phyloP scores from a whole-genome alignment of 352 stramenopile species.

The Globisporangium spiculum region DNA sequence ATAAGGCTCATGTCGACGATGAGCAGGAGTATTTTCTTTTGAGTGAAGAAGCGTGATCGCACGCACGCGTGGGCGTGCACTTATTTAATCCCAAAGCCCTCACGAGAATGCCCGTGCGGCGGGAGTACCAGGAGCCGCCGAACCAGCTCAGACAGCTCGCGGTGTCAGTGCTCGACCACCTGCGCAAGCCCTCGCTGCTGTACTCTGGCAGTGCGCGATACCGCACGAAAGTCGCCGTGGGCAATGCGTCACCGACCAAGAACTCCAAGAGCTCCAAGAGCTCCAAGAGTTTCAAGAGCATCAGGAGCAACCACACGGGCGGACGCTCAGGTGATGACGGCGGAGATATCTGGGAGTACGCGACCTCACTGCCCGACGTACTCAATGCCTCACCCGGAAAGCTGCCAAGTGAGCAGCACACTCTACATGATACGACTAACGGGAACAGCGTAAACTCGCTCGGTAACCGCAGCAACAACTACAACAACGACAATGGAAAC shows the following conservation, averaged over 20 bases:
- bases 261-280: constrained; percentile 16
- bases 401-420: not conserved
- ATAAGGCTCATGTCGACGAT: not conserved
- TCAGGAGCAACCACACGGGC: constrained; percentile 8
- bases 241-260: not conserved
- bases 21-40: not conserved
- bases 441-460: not conserved
- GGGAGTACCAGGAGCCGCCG: constrained; percentile 4
- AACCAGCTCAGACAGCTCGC: constrained; percentile 12
- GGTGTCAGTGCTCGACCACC: constrained; percentile 9
- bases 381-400: constrained; percentile 1
- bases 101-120: constrained; percentile 3
- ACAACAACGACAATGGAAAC: not conserved
- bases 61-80: too few relatives aligned
- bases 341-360: constrained; percentile 12
- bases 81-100: not conserved
- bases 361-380: not conserved
- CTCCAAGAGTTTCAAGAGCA: constrained; percentile 3
- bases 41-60: not conserved
- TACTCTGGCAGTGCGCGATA: not conserved
- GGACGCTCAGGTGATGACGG: constrained; percentile 8
- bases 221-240: constrained; percentile 13
- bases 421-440: not conserved
- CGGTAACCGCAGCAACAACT: not conserved
- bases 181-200: constrained; percentile 7